Base-by-base conservation (phyloP, 2,329 filamentous ascomycete species). In the Phaeosphaeria sp. region DNA sequence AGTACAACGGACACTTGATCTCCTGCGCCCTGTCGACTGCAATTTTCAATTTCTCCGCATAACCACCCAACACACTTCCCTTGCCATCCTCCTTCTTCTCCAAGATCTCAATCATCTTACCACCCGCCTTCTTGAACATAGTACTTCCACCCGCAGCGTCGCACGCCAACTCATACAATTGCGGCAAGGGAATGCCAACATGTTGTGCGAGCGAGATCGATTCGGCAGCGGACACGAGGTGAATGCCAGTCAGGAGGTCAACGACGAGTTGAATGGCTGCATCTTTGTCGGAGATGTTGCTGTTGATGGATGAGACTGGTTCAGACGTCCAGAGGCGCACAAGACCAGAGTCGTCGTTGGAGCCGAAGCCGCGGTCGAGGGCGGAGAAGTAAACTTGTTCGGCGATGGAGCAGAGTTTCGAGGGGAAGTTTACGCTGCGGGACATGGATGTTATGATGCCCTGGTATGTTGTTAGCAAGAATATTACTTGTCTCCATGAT, bases 391-490 rank as follows among this genome's bases (percentile, higher is more conserved):
- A 90, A 25, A 85, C 81, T 72, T 90, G 87, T 75, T 91, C 89
- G 11, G 88, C 87, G 0, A 83, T 81, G 39, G 82, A 83, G 54
- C 84, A 85, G 69, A 91, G 83, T 0, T 86, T 86, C 0, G 83
- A 83, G 0, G 87, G 83, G 71, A 89, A 90, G 25, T 80, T 79
- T 53, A 80, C 76, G 43, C 84, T 78, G 20, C 87, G 80, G 0
- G 87, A 87, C 56, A 87, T 87, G 23, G 85, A 84, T 1, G 88
- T 90, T 71, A 91, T 89, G 74, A 91, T 91, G 50, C 84, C 82
- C 69, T 84, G 43, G 10, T 13, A 3, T 13, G 15, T 13, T 42
- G 10, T 22, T 10, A 39, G 33, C 21, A 49, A 27, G n/a, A n/a
- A n/a, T n/a, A n/a, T n/a, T n/a, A n/a, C n/a, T n/a, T n/a, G n/a